A percentile compares a stretch with the other conserved stretches of the same genome.
Evolutionary conservation across 345 rosid genomes (phyloP).

Genomic region (Syzygium jambos): DNA sequence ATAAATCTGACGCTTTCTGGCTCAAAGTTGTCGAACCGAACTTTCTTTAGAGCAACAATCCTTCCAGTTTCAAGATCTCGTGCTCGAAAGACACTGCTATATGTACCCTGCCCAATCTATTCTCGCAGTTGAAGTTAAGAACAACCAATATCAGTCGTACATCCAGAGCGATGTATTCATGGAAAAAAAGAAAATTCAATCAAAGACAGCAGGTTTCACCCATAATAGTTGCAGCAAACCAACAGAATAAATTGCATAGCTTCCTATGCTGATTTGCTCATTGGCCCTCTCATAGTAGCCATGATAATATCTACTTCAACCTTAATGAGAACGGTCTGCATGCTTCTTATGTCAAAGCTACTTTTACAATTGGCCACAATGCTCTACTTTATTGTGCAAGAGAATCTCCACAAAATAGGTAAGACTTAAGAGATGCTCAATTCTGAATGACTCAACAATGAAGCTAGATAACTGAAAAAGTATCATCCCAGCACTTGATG

Average conservation of each 20-base stretch:
- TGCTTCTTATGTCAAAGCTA: background rate
- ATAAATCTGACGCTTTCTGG: constrained; percentile 98
- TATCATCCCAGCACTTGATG: background rate
- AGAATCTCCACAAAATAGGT: background rate
- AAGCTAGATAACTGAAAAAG: background rate
- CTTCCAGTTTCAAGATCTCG: constrained; percentile 67
- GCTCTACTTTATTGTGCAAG: background rate
- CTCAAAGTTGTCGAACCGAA: constrained; percentile 90
- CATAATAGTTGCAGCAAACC: background rate
- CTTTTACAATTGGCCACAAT: background rate
- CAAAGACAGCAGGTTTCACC: background rate
- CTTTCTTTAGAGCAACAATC: constrained; percentile 93
- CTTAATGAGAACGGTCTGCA: background rate
- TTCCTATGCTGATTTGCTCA: background rate
- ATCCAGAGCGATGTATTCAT: background rate
- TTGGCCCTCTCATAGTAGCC: background rate
- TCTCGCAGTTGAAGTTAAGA: background rate
- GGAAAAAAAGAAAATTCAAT: background rate
- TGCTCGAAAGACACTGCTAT: constrained; percentile 93
- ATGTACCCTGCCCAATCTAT: constrained; percentile 98
- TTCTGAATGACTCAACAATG: background rate
- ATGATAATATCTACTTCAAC: background rate
- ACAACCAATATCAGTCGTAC: background rate
- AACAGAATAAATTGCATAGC: background rate
- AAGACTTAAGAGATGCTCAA: background rate